Evolutionary conservation across 2,329 filamentous ascomycete species (phyloP).

Genomic region (Botrytis squamosa): DNA sequence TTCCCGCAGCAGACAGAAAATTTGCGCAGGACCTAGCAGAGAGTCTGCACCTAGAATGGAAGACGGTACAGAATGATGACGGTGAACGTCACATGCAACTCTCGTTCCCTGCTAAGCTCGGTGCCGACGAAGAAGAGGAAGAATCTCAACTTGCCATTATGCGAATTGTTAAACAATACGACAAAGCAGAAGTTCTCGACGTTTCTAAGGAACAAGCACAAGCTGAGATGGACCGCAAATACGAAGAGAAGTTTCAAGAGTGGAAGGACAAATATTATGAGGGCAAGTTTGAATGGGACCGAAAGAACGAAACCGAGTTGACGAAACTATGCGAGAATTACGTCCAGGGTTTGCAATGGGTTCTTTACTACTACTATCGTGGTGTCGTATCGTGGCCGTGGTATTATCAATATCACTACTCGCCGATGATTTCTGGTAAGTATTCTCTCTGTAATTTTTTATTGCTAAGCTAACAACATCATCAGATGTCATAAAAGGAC

Average conservation of each 20-base stretch:
- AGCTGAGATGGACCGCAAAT: slow-evolving; percentile 75
- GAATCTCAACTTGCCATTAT: slow-evolving; percentile 80
- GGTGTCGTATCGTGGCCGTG: slow-evolving; percentile 98
- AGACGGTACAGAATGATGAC: slow-evolving; percentile 60
- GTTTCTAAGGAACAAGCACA: slow-evolving; percentile 76
- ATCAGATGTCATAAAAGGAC: slow-evolving; percentile 79
- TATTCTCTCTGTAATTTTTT: slow-evolving; percentile 27
- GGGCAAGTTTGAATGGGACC: slow-evolving; percentile 85
- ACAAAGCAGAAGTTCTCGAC: slow-evolving; percentile 84
- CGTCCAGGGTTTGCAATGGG: slow-evolving; percentile 96
- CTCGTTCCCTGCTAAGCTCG: slow-evolving; percentile 51
- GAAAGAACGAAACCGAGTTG: slow-evolving; percentile 77
- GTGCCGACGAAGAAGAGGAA: slow-evolving; percentile 63
- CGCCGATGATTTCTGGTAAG: slow-evolving; percentile 86
- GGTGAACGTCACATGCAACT: slow-evolving; percentile 66
- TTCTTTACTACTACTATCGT: slow-evolving; percentile 95
- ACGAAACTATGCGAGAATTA: slow-evolving; percentile 89
- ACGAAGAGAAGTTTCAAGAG: slow-evolving; percentile 81
- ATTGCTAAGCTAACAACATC: slow-evolving; percentile 20
- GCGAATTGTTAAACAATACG: slow-evolving; percentile 85
- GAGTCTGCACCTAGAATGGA: slow-evolving; percentile 64
- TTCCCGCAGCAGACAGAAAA: slow-evolving; percentile 79
- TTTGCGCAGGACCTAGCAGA: slow-evolving; percentile 87
- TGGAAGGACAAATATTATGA: slow-evolving; percentile 97
- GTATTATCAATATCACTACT: slow-evolving; percentile 97